Conservation (phyloP, 2,329 filamentous ascomycete genomes). For the Colletotrichum abscissum region DNA sequence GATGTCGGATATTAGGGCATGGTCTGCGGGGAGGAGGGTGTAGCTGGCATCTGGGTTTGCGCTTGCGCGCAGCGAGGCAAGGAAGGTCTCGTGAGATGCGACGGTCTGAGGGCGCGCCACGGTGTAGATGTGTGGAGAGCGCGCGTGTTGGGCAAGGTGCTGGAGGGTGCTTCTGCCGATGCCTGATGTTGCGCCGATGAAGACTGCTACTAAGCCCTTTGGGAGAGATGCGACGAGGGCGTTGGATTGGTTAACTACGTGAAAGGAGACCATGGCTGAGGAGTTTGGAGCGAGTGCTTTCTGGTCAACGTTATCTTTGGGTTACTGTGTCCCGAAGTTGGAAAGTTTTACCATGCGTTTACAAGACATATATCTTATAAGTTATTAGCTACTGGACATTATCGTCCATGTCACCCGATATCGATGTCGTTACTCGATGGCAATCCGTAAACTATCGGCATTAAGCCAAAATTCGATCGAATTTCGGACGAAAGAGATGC, state of each 20-base stretch:
- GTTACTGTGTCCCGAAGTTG: no score
- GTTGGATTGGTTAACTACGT: constrained; percentile 30
- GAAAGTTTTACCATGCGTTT: not conserved
- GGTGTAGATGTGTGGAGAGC: constrained; percentile 60
- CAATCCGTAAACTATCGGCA: accelerated
- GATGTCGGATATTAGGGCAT: constrained; percentile 61
- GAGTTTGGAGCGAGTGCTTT: no score
- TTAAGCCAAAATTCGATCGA: not conserved
- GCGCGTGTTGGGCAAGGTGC: constrained; percentile 53
- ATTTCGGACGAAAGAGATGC: not conserved
- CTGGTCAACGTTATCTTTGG: no score
- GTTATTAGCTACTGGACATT: not conserved
- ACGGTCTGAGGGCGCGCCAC: constrained; percentile 56
- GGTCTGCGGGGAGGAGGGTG: constrained; percentile 60
- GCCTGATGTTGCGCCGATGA: constrained; percentile 66
- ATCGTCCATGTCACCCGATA: not conserved
- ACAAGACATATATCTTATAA: not conserved
- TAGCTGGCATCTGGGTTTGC: constrained; percentile 57
- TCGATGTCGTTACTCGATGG: not conserved
- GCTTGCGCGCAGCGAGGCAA: constrained; percentile 49
- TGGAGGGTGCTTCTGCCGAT: constrained; percentile 62
- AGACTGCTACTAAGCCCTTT: constrained; percentile 54
- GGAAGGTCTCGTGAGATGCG: constrained; percentile 46
- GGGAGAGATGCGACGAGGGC: constrained; percentile 7
- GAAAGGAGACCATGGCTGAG: constrained; percentile 28